phyloP scores from a whole-genome alignment of 2,329 filamentous ascomycete species.

The Cladosporium sp. region DNA sequence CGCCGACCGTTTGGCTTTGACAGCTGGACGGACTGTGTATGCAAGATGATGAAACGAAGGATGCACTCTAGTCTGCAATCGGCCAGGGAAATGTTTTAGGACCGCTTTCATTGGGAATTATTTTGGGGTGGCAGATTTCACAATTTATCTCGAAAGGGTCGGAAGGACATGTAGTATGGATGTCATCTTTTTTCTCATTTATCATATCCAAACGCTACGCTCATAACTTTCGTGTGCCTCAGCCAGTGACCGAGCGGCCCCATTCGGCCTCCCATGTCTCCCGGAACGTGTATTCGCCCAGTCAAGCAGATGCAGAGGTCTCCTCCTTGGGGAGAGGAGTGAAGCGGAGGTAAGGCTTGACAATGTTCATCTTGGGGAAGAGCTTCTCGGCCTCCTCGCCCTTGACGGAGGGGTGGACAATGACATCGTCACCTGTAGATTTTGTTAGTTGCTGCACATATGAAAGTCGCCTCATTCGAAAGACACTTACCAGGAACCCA shows the following conservation, averaged over 20 bases:
- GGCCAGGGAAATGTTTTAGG: not conserved
- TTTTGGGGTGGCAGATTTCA: not conserved
- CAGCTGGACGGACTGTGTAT: constrained; percentile 8
- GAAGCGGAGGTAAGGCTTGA: constrained; percentile 63
- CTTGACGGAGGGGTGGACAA: constrained; percentile 60
- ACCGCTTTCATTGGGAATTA: not conserved
- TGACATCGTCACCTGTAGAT: constrained; percentile 53
- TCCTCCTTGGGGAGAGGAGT: constrained; percentile 60
- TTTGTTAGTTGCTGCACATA: not conserved
- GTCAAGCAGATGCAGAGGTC: constrained; percentile 47
- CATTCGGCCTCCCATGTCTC: constrained; percentile 30
- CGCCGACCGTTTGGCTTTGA: constrained; percentile 14
- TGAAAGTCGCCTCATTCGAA: not conserved
- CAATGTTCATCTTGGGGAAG: constrained; percentile 61
- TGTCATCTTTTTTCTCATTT: constrained; percentile 14
- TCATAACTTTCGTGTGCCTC: constrained; percentile 16
- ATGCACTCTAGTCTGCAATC: not conserved
- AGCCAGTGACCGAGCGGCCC: constrained; percentile 20
- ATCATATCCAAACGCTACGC: constrained; percentile 13
- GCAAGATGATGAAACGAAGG: constrained; percentile 14
- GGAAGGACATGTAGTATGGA: not conserved
- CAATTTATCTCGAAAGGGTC: not conserved
- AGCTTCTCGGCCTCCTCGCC: constrained; percentile 59
- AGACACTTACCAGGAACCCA: constrained; percentile 48
- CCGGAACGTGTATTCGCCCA: constrained; percentile 32